A percentile compares a stretch with the other conserved stretches of the same genome.
These are phyloP conservation scores for Neonectria sp. DNA, from an alignment of 2,329 filamentous ascomycete species.

Conservation along the genomic window DNA sequence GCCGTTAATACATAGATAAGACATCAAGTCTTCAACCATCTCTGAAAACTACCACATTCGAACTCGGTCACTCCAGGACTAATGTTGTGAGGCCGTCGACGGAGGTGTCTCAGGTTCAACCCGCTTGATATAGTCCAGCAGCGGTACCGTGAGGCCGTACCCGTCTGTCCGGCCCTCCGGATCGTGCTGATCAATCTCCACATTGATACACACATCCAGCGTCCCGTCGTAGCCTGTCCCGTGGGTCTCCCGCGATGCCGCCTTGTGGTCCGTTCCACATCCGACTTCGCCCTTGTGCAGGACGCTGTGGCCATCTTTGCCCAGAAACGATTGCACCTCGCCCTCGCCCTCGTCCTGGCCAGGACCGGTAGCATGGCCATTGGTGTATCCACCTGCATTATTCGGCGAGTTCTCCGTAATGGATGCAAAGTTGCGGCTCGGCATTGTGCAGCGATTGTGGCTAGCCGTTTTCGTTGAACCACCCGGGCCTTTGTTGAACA, in stretches of 20 bases:
- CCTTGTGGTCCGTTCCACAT: constrained; percentile 84
- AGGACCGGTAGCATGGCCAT: constrained; percentile 42
- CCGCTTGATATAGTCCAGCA: constrained; percentile 63
- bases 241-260: constrained; percentile 72
- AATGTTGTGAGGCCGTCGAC: constrained; percentile 34
- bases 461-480: constrained; percentile 78
- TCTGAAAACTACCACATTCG: constrained; percentile 2
- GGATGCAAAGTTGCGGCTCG: constrained; percentile 93
- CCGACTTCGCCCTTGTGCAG: constrained; percentile 83
- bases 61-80: constrained; percentile 2
- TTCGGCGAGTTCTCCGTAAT: constrained; percentile 88
- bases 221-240: constrained; percentile 70
- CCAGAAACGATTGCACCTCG: constrained; percentile 50
- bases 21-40: constrained; percentile 5
- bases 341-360: constrained; percentile 34
- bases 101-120: constrained; percentile 46
- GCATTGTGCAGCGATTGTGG: constrained; percentile 89
- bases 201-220: constrained; percentile 87
- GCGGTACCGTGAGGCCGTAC: constrained; percentile 90
- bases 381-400: constrained; percentile 50
- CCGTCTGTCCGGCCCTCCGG: constrained; percentile 83
- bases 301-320: constrained; percentile 78
- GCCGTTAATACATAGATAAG: constrained; percentile 19
- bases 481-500: constrained; percentile 93
- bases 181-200: constrained; percentile 90